phyloP scores from a whole-genome alignment of 1,139 yeast genomes.

The Geotrichum cucujoidarum region DNA sequence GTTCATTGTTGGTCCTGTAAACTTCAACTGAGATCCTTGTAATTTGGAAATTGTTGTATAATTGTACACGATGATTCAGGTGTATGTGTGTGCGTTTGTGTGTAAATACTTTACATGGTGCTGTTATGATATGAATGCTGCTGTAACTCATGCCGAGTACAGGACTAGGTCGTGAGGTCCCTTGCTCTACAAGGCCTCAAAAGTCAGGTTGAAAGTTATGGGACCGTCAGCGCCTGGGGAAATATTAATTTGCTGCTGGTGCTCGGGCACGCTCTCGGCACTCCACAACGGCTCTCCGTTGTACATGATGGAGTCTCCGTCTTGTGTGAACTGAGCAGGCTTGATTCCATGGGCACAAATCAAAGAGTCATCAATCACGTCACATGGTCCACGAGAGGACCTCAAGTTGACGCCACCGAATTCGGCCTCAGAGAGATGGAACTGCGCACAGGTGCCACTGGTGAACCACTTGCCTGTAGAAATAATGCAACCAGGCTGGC shows the following conservation, averaged over 20 bases:
- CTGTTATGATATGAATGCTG: too few relatives aligned
- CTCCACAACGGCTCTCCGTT: conserved; percentile 68
- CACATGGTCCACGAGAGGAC: conserved; percentile 72
- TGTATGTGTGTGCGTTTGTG: too few relatives aligned
- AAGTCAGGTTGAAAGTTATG: conserved; percentile 43
- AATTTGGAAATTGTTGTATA: too few relatives aligned
- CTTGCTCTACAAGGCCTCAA: conserved; percentile 26
- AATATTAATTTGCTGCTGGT: conserved; percentile 51
- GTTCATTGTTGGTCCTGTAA: not conserved
- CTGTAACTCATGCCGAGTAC: too few relatives aligned
- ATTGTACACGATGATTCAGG: not conserved
- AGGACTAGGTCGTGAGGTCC: too few relatives aligned
- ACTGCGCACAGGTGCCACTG: conserved; percentile 84
- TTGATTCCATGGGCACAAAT: conserved; percentile 33
- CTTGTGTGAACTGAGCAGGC: conserved; percentile 34
- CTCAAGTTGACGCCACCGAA: conserved; percentile 68
- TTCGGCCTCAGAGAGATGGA: conserved; percentile 47
- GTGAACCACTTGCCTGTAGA: conserved; percentile 80
- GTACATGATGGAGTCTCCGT: conserved; percentile 43
- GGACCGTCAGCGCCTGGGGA: conserved; percentile 45
- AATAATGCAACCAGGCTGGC: conserved; percentile 70
- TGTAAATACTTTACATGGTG: too few relatives aligned
- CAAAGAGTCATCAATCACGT: conserved; percentile 42
- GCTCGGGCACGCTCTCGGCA: conserved; percentile 47
- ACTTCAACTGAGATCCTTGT: not conserved